Evolutionary conservation across 2,329 filamentous ascomycete species (phyloP).

Genomic region (Aspergillus ruber): DNA sequence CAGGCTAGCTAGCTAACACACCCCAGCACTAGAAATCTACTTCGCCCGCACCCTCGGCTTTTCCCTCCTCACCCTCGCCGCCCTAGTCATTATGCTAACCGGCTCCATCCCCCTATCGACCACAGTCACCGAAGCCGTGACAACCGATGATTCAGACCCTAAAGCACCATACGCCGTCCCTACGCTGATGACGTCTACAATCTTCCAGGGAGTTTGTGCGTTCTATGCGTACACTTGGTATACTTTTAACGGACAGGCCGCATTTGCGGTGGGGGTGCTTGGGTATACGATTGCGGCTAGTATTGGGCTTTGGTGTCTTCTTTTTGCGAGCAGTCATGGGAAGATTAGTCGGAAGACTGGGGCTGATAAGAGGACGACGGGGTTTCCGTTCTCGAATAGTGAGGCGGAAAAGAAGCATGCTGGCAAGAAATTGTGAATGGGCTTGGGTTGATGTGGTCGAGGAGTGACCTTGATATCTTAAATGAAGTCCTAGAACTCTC

Average conservation of each 20-base stretch:
- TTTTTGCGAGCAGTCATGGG: slow-evolving; percentile 53
- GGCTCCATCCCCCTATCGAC: slow-evolving; percentile 62
- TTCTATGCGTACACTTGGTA: slow-evolving; percentile 66
- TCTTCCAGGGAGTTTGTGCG: slow-evolving; percentile 58
- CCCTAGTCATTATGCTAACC: slow-evolving; percentile 61
- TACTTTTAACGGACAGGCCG: slow-evolving; percentile 48
- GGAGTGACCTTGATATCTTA: background rate
- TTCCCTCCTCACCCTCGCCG: slow-evolving; percentile 57
- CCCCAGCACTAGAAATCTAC: slow-evolving; percentile 60
- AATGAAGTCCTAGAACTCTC: background rate
- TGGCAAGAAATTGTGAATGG: slow-evolving; percentile 21
- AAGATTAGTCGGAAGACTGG: slow-evolving; percentile 58
- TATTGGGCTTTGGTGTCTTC: slow-evolving; percentile 59
- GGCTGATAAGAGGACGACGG: slow-evolving; percentile 59
- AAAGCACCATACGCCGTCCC: slow-evolving; percentile 60
- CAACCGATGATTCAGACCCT: slow-evolving; percentile 39
- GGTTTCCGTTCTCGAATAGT: slow-evolving; percentile 59
- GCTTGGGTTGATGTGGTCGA: background rate
- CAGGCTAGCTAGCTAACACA: slow-evolving; percentile 6
- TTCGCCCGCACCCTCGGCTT: slow-evolving; percentile 66
- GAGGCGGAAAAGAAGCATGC: slow-evolving; percentile 49
- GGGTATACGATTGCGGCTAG: slow-evolving; percentile 53
- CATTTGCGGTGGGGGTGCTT: slow-evolving; percentile 55
- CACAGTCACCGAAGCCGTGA: slow-evolving; percentile 34
- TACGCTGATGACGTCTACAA: slow-evolving; percentile 57